A percentile compares a stretch with the other conserved stretches of the same genome.
Evolutionary conservation across 306 rosid genomes (phyloP).

Genomic region (Malus asiatica): DNA sequence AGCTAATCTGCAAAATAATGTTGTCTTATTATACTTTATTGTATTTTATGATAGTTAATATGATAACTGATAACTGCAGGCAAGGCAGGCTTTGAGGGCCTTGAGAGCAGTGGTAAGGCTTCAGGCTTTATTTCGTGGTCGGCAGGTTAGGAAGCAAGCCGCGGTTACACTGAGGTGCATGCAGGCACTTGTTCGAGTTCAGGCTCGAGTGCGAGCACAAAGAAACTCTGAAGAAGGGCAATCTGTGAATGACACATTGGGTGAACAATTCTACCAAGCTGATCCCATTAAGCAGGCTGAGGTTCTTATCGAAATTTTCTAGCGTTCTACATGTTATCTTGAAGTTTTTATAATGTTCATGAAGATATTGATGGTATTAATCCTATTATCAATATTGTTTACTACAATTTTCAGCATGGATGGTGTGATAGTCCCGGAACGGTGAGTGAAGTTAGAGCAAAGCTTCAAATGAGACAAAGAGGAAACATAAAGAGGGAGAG

Average conservation of each 20-base stretch:
- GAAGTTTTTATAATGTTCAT: neutral
- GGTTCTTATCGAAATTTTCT: constrained; percentile 18
- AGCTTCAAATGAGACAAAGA: constrained; percentile 63
- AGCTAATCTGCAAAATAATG: neutral
- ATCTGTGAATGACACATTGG: constrained; percentile 21
- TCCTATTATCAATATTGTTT: neutral
- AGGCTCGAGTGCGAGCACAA: constrained; percentile 52
- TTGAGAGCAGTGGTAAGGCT: constrained; percentile 80
- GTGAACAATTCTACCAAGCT: constrained; percentile 20
- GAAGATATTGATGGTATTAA: too few species aligned
- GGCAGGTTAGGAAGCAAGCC: constrained; percentile 82
- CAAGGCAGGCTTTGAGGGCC: constrained; percentile 78
- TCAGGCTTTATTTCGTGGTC: constrained; percentile 86
- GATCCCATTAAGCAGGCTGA: constrained; percentile 66
- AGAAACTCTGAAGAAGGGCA: constrained; percentile 30
- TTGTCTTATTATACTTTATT: neutral
- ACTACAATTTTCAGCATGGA: constrained; percentile 42
- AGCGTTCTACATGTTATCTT: too few species aligned
- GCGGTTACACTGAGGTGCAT: constrained; percentile 82
- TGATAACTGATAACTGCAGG: constrained; percentile 30
- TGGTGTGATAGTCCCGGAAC: constrained; percentile 81
- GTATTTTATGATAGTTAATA: neutral
- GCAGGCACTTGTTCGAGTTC: constrained; percentile 93
- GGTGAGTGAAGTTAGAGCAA: constrained; percentile 48
- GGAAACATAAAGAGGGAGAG: constrained; percentile 67